Evolutionary conservation across 1,284 basidiomycete genomes (phyloP), one percentile per base, ranked within the genome.

Genomic region (Tausonia pullulans): DNA sequence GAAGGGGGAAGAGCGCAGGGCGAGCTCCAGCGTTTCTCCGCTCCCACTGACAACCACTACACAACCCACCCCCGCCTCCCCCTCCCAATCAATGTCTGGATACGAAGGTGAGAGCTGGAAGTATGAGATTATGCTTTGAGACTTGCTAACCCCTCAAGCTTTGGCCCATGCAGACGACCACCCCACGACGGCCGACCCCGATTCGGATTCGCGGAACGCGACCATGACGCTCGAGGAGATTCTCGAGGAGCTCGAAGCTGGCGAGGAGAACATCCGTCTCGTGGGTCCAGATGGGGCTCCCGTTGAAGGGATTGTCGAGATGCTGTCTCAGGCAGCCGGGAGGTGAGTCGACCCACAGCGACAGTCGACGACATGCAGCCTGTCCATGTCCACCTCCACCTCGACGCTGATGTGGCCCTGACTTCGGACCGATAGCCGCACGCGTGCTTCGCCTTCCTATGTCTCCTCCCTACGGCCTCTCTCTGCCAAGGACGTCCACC

Each of bases 281-380:
- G 58, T 63, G 5, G 61, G 44, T 11, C 16, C 55, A n/a, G 65
- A 61, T 3, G 41, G 65, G 65, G 2, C 54, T 66, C 14, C 14
- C 63, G 61, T 58, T 2, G 65, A 66, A 13, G 58, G 61, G n/a
- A 27, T 66, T 4, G 57, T 66, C n/a, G 61, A 66, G 40, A 41
- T 63, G 16, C 55, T 65, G 10, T 60, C 64, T 11, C 49, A 50
- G 7, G 46, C 59, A 8, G 10, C 60, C 10, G 61, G 61, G 0
- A 45, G 58, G 65, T 66, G 43, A 58, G 53, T 49, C 40, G 16
- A 5, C 60, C n/a, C n/a, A n/a, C 45, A 13, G 3, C 51, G 27
- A 27, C 27, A 27, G 27, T 27, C 27, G 27, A 27, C 27, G 27
- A 27, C 27, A 27, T 27, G 27, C 27, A 27, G 27, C 27, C 27